Percentiles rank a stretch among this genome's conserved stretches.
Conservation (phyloP, 2,329 filamentous ascomycete genomes). For the Alternaria hordeiaustralica region DNA sequence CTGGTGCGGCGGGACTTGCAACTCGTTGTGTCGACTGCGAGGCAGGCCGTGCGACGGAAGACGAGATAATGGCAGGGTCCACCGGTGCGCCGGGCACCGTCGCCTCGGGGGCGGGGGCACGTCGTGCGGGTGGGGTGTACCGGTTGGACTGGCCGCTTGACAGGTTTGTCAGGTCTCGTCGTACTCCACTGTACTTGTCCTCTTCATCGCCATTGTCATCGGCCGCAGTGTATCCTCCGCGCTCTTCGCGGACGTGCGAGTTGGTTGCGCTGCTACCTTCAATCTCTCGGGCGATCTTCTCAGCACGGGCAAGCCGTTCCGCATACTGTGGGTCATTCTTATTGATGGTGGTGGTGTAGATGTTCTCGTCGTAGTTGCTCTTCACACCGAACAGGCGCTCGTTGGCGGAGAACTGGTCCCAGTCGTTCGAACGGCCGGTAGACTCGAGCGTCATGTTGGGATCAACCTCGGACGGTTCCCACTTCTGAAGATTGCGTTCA, state of each 20-base stretch:
- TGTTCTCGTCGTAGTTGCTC: constrained; percentile 90
- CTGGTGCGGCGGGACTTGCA: constrained; percentile 30
- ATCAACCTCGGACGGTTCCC: constrained; percentile 72
- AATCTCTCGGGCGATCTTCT: constrained; percentile 87
- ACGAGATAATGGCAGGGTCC: constrained; percentile 89
- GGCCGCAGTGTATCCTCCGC: constrained; percentile 70
- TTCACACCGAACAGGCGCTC: constrained; percentile 85
- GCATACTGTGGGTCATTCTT: constrained; percentile 82
- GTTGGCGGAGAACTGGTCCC: constrained; percentile 96
- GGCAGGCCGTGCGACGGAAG: constrained; percentile 68
- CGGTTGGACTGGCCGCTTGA: constrained; percentile 67
- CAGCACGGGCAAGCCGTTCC: constrained; percentile 75
- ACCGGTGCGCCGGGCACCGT: constrained; percentile 79
- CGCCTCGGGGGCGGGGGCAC: constrained; percentile 76
- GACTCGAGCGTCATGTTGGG: constrained; percentile 76
- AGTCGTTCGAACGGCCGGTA: constrained; percentile 54
- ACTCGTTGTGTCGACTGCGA: constrained; percentile 33
- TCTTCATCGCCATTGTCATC: constrained; percentile 82
- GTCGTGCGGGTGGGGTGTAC: constrained; percentile 89
- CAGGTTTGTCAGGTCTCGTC: constrained; percentile 74
- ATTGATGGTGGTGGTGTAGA: constrained; percentile 93
- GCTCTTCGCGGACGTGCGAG: constrained; percentile 87
- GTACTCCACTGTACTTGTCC: constrained; percentile 96
- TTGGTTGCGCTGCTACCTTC: constrained; percentile 77
- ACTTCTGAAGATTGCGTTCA: constrained; percentile 80